Evolutionary conservation across 225 moss, liverwort and hornwort species (phyloP).

Genomic region (Climacium dendroides): DNA sequence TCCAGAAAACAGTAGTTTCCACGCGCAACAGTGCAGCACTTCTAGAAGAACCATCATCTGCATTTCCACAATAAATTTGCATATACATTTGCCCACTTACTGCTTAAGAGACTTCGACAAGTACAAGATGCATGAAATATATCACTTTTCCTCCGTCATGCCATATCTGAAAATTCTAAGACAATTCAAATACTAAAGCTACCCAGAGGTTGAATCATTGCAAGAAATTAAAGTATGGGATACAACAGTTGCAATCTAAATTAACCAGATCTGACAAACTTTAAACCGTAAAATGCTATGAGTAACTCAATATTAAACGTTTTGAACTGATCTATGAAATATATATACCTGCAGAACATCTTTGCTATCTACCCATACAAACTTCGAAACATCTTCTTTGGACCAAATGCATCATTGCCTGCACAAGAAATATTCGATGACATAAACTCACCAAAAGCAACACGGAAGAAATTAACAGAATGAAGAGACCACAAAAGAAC

Average conservation of each 20-base stretch:
- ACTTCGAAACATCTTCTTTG: background rate
- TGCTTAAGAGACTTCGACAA: background rate
- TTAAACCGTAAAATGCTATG: background rate
- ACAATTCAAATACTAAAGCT: background rate
- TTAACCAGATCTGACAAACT: background rate
- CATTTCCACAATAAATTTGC: background rate
- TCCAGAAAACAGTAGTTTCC: slow-evolving; percentile 42
- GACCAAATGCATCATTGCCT: background rate
- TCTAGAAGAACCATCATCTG: slow-evolving; percentile 86
- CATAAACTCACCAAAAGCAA: background rate
- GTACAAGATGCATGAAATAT: background rate
- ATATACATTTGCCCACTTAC: background rate
- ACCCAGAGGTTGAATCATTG: background rate
- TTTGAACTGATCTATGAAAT: background rate
- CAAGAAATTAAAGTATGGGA: background rate
- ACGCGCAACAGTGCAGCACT: slow-evolving; percentile 62
- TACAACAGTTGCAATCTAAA: background rate
- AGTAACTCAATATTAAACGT: background rate
- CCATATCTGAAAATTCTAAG: background rate
- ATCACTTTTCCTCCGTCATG: no score
- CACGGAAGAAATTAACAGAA: background rate
- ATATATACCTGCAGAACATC: background rate
- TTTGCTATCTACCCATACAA: background rate
- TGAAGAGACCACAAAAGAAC: background rate
- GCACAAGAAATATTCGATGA: background rate